Conservation (phyloP, 306 rosid genomes). For the Gynostemma pentaphyllum region DNA sequence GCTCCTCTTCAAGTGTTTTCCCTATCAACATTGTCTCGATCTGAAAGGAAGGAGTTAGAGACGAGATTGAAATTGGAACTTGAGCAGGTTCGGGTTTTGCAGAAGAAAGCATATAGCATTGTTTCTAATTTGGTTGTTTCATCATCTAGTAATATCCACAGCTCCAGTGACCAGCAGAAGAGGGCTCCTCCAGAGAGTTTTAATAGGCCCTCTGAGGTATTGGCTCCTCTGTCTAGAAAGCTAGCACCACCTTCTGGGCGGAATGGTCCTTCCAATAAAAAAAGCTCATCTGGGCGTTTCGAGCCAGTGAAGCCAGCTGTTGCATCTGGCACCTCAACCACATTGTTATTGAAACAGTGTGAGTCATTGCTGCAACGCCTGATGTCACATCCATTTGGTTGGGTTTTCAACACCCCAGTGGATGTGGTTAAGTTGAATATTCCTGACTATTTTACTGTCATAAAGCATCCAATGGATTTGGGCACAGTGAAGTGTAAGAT, state of each 20-base stretch:
- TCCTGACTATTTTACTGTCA: constrained; percentile 75
- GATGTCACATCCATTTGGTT: constrained; percentile 44
- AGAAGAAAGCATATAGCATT: constrained; percentile 37
- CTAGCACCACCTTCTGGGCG: constrained; percentile 43
- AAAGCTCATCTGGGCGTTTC: constrained; percentile 28
- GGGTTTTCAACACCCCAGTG: constrained; percentile 74
- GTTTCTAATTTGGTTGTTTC: constrained; percentile 27
- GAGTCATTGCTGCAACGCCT: constrained; percentile 40
- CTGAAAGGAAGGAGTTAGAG: constrained; percentile 63
- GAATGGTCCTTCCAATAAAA: constrained; percentile 43
- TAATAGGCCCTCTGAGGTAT: constrained; percentile 20
- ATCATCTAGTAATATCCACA: constrained; percentile 54
- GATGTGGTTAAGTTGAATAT: constrained; percentile 74
- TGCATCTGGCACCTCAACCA: constrained; percentile 27
- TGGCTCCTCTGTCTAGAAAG: constrained; percentile 44
- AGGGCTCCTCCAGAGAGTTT: constrained; percentile 37
- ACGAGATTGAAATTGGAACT: constrained; percentile 60
- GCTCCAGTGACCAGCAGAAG: constrained; percentile 50
- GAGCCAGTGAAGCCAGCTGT: constrained; percentile 33
- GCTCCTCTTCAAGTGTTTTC: constrained; percentile 48
- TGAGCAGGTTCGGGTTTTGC: constrained; percentile 54
- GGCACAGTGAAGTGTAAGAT: constrained; percentile 70
- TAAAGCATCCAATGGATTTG: constrained; percentile 93
- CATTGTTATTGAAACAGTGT: constrained; percentile 46
- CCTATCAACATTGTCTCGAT: constrained; percentile 41